Conservation (phyloP, 306 rosid species). For the Vigna mungo region DNA sequence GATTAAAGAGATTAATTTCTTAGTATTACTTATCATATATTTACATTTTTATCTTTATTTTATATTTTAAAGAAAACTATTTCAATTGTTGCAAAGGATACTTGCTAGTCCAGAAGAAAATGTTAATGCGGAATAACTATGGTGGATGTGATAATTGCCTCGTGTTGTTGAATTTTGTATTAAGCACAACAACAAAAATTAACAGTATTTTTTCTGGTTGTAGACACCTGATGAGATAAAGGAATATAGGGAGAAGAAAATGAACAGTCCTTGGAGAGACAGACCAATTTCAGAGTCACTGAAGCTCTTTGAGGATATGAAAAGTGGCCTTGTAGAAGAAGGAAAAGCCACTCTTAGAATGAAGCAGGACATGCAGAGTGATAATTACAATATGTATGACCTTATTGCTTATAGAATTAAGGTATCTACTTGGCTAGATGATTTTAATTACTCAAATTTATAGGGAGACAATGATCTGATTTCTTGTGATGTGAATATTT, state of each 20-base stretch:
- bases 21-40: no score
- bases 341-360: slow-evolving; percentile 97
- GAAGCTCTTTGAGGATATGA: slow-evolving; percentile 92
- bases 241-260: slow-evolving; percentile 90
- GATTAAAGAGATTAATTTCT: no score
- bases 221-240: slow-evolving; percentile 92
- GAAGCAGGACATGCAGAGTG: slow-evolving; percentile 99
- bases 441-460: slow-evolving; percentile 33
- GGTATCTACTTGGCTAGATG: slow-evolving; percentile 54
- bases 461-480: background rate
- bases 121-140: slow-evolving; percentile 39
- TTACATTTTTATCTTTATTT: background rate
- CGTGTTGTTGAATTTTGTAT: slow-evolving; percentile 13
- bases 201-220: slow-evolving; percentile 41
- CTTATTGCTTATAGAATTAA: slow-evolving; percentile 97
- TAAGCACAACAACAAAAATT: background rate
- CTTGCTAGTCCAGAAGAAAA: background rate
- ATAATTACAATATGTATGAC: slow-evolving; percentile 94
- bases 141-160: slow-evolving; percentile 34
- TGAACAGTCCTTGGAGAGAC: slow-evolving; percentile 99
- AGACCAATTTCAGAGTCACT: slow-evolving; percentile 84
- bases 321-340: slow-evolving; percentile 78
- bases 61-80: background rate
- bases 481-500: slow-evolving; percentile 41
- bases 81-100: background rate